phyloP scores from a whole-genome alignment of 805 yeast species.

The Cyberlindnera euphorbiae region DNA sequence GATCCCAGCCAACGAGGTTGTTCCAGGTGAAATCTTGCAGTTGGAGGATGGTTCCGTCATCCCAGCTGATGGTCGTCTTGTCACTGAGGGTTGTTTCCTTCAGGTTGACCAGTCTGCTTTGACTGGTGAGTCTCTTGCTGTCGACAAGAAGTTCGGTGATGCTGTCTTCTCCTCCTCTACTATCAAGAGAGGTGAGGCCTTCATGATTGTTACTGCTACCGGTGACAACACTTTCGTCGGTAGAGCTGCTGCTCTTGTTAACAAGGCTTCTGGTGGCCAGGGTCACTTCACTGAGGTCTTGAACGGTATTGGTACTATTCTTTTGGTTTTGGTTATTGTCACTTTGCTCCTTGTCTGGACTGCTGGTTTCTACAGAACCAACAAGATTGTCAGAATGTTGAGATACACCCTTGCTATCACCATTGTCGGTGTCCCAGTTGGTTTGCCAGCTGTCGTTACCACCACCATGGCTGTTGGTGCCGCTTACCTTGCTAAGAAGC shows the following conservation, averaged over 20 bases:
- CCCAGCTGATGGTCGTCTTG: slow-evolving; percentile 90
- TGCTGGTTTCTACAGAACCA: slow-evolving; percentile 92
- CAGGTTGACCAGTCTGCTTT: slow-evolving; percentile 96
- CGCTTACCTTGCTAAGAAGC: slow-evolving; percentile 94
- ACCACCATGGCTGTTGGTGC: slow-evolving; percentile 99
- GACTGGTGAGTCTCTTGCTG: slow-evolving; percentile 97
- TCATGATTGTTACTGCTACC: slow-evolving; percentile 90
- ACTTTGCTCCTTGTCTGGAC: slow-evolving; percentile 89
- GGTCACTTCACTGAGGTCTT: slow-evolving; percentile 98
- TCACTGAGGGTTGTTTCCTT: slow-evolving; percentile 77
- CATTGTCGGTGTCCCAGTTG: slow-evolving; percentile 97
- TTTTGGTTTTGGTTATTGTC: slow-evolving; percentile 81
- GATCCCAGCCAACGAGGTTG: slow-evolving; percentile 78
- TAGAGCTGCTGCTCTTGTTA: slow-evolving; percentile 94
- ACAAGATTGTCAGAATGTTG: slow-evolving; percentile 78
- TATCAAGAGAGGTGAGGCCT: slow-evolving; percentile 92
- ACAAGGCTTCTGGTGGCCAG: slow-evolving; percentile 86
- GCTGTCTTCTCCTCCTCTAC: slow-evolving; percentile 87
- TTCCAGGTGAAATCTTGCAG: slow-evolving; percentile 92
- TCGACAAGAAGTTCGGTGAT: slow-evolving; percentile 87
- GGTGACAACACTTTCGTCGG: slow-evolving; percentile 96
- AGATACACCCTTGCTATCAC: slow-evolving; percentile 93
- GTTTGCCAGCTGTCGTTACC: slow-evolving; percentile 97
- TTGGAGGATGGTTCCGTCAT: slow-evolving; percentile 90
- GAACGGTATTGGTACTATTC: slow-evolving; percentile 94